Percentiles rank a stretch among this genome's conserved stretches.
These are phyloP conservation scores for Avicennia marina DNA, from an alignment of 257 asterid genomes.

Conservation along the genomic window DNA sequence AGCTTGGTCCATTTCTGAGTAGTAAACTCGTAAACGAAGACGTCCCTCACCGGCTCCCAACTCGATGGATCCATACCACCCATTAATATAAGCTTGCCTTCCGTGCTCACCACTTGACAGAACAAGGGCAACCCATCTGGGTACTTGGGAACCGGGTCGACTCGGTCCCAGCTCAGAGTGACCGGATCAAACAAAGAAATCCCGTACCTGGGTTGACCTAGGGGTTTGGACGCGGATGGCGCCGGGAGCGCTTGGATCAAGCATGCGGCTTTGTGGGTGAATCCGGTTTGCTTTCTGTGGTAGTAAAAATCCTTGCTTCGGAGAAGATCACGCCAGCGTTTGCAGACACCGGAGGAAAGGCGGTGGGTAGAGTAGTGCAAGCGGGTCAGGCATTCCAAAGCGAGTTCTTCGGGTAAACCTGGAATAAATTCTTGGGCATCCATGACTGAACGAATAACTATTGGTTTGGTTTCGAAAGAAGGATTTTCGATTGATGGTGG, in stretches of 20 bases:
- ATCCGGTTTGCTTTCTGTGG: conserved; percentile 48
- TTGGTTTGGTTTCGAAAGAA: neutral
- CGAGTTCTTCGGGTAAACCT: conserved; percentile 74
- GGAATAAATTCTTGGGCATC: conserved; percentile 82
- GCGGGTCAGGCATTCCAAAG: conserved; percentile 76
- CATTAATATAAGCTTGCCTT: conserved; percentile 59
- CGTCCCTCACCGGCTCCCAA: conserved; percentile 79
- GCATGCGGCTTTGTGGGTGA: conserved; percentile 61
- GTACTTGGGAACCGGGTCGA: conserved; percentile 62
- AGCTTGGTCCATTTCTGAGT: conserved; percentile 59
- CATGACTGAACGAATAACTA: neutral
- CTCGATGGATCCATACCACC: conserved; percentile 84
- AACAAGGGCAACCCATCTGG: conserved; percentile 73
- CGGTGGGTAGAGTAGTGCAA: conserved; percentile 68
- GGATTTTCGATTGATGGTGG: neutral
- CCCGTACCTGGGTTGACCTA: conserved; percentile 60
- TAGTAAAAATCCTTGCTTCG: conserved; percentile 66
- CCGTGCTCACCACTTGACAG: conserved; percentile 62
- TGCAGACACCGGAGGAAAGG: conserved; percentile 54
- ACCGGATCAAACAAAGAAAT: conserved; percentile 58
- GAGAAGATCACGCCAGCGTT: conserved; percentile 54
- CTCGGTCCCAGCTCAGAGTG: conserved; percentile 49
- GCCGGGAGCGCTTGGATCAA: conserved; percentile 57
- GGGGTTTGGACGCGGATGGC: conserved; percentile 40
- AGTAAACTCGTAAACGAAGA: conserved; percentile 65